These are phyloP conservation scores for Cystobasidiaceae sp. DNA, from an alignment of 1,284 basidiomycete species.

Conservation along the genomic window DNA sequence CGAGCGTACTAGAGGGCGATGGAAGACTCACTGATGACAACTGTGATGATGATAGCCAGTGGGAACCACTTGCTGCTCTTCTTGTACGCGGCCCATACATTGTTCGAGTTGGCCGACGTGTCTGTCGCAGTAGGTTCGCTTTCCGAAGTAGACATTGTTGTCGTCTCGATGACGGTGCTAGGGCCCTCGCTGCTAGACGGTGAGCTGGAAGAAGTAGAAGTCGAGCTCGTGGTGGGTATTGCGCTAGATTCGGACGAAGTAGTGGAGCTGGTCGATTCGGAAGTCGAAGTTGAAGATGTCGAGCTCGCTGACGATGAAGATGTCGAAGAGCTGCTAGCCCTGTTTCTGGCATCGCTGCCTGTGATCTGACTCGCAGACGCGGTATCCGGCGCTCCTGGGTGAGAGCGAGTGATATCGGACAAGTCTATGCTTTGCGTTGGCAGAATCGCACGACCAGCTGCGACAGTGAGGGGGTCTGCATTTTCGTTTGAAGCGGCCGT, in stretches of 20 bases:
- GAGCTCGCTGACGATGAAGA: background rate
- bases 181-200: background rate
- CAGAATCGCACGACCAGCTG: too few species aligned
- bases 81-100: constrained; percentile 25
- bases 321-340: too few species aligned
- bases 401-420: too few species aligned
- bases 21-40: constrained; percentile 18
- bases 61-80: constrained; percentile 25
- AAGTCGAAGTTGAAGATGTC: background rate
- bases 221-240: background rate
- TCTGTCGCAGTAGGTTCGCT: background rate
- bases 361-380: background rate
- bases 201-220: background rate
- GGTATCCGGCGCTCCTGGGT: too few species aligned
- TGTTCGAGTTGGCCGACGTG: background rate
- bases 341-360: too few species aligned
- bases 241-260: background rate
- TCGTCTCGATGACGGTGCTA: background rate
- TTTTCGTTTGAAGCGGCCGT: too few species aligned
- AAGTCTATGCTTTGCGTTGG: too few species aligned
- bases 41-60: constrained; percentile 19
- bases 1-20: background rate
- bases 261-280: background rate
- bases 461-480: too few species aligned
- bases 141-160: background rate